Evolutionary conservation across 179 eudicot genomes (phyloP).

Genomic region (Silene vulgaris): DNA sequence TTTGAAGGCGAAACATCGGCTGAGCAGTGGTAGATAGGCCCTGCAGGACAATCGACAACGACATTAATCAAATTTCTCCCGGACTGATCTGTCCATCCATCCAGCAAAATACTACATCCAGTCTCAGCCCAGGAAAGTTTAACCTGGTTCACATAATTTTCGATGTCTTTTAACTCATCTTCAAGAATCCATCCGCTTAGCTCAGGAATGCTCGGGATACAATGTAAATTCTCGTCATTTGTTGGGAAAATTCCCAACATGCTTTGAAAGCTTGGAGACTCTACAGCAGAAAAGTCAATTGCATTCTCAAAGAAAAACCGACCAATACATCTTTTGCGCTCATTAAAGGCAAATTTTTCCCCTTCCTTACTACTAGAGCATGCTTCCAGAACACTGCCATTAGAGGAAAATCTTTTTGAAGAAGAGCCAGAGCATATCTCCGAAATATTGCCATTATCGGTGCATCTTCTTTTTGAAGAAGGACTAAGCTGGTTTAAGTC

Average conservation of each 20-base stretch:
- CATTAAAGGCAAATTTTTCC: conserved; percentile 17
- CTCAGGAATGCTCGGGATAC: conserved; percentile 32
- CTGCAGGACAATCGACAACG: conserved; percentile 34
- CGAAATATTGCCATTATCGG: conserved; percentile 17
- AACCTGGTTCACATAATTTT: conserved; percentile 25
- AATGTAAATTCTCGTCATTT: conserved; percentile 18
- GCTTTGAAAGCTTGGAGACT: conserved; percentile 39
- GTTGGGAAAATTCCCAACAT: conserved; percentile 33
- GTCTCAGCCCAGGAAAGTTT: conserved; percentile 33
- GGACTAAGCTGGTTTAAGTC: conserved; percentile 22
- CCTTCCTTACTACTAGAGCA: conserved; percentile 22
- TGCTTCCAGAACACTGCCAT: conserved; percentile 19
- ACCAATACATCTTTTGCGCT: conserved; percentile 36
- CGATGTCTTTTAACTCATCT: conserved; percentile 33
- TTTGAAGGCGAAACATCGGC: conserved; percentile 30
- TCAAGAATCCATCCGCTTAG: conserved; percentile 38
- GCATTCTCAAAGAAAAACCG: conserved; percentile 45
- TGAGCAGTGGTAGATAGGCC: conserved; percentile 34
- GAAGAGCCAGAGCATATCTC: conserved; percentile 18
- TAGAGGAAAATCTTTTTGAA: background rate
- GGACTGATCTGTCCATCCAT: conserved; percentile 39
- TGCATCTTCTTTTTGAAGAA: conserved; percentile 38
- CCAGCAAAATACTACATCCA: conserved; percentile 43
- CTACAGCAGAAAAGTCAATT: conserved; percentile 39
- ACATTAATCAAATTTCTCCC: conserved; percentile 33